Evolutionary conservation across 495 filamentous ascomycete species (phyloP).

Genomic region (Neurospora sublineolata): DNA sequence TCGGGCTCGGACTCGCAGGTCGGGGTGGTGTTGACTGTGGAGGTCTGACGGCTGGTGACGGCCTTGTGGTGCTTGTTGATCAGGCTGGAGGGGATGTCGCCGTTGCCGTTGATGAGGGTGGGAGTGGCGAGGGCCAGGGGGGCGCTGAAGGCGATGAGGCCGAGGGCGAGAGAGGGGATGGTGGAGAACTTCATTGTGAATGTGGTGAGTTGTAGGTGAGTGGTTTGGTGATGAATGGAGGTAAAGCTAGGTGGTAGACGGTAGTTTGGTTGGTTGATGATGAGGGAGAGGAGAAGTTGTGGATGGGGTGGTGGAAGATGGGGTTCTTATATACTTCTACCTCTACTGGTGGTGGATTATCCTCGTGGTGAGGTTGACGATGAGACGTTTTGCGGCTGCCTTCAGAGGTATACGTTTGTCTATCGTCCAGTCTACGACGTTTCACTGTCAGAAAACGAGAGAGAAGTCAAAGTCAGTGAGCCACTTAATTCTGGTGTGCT

Average conservation of each 20-base stretch:
- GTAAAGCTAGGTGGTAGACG: neutral
- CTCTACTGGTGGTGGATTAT: neutral
- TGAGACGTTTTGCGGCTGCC: neutral
- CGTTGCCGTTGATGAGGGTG: neutral
- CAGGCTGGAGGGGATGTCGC: neutral
- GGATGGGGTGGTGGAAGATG: neutral
- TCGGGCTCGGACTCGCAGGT: neutral
- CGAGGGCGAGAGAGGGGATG: neutral
- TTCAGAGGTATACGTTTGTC: neutral
- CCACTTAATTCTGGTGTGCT: neutral
- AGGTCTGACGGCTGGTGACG: neutral
- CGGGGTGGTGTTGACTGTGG: neutral
- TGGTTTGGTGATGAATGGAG: neutral
- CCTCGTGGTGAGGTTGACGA: neutral
- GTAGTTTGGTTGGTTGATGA: neutral
- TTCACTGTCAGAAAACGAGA: neutral
- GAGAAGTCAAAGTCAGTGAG: neutral
- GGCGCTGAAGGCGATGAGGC: neutral
- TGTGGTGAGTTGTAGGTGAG: neutral
- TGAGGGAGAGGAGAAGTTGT: neutral
- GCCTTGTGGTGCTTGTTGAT: neutral
- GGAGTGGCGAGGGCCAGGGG: neutral
- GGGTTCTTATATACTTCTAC: neutral
- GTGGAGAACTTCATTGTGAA: neutral
- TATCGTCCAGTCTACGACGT: neutral